Conservation (phyloP, 2,329 filamentous ascomycete genomes). For the Diaporthe humulicola region DNA sequence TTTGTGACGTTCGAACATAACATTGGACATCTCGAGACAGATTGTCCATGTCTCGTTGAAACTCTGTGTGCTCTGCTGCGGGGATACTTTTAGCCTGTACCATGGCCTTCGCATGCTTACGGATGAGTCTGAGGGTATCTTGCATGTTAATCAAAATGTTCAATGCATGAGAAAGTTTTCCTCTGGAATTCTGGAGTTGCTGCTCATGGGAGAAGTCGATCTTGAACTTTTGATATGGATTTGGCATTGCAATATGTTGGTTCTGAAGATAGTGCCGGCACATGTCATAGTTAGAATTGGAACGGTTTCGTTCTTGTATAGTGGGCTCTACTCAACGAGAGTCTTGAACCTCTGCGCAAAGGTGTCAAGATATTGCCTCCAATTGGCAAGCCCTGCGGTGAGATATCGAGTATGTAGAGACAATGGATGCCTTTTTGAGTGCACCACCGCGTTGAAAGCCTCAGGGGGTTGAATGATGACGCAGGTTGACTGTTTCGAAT, state of each 20-base stretch:
- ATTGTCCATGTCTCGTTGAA: not conserved
- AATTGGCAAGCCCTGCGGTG: not conserved
- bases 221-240: conserved; percentile 2
- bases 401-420: not conserved
- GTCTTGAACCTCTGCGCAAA: conserved; percentile 6
- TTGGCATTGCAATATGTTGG: conserved; percentile 17
- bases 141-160: conserved; percentile 3
- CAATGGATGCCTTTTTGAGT: not conserved
- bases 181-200: conserved; percentile 9
- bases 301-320: too few species aligned
- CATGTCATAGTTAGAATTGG: not conserved
- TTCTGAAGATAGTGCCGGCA: not conserved
- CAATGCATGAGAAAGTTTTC: conserved; percentile 18
- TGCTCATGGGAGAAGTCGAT: conserved; percentile 23
- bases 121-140: not conserved
- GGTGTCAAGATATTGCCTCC: not conserved
- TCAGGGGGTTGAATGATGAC: conserved; percentile 8
- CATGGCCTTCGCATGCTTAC: not conserved
- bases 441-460: not conserved
- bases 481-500: not conserved
- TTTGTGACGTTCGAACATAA: not conserved
- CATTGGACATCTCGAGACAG: not conserved
- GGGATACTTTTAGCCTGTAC: not conserved
- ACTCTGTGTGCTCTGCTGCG: not conserved
- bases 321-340: not conserved